Conservation (phyloP, 225 moss, liverwort and hornwort genomes). For the Lunularia cruciata region DNA sequence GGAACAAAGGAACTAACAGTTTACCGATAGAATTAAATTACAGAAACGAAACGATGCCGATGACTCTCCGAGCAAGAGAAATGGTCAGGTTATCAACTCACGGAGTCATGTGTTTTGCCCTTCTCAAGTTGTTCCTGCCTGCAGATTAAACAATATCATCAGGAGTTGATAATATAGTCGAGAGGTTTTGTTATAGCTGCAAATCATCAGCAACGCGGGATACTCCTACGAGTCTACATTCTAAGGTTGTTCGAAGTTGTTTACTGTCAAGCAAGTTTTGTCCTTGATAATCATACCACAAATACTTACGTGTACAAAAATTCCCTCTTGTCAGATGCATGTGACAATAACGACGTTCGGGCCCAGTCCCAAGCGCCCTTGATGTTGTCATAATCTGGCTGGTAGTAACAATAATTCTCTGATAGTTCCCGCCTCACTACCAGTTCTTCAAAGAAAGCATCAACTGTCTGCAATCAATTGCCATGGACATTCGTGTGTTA, state of each 20-base stretch:
- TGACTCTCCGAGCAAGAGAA: too few species aligned
- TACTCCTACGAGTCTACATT: too few species aligned
- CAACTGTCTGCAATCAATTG: constrained; percentile 51
- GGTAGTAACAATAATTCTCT: constrained; percentile 89
- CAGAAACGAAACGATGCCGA: too few species aligned
- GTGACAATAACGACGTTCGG: constrained; percentile 67
- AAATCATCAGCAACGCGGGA: too few species aligned
- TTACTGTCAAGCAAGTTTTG: too few species aligned
- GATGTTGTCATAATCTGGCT: constrained; percentile 90
- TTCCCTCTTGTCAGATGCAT: constrained; percentile 81
- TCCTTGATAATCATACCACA: too few species aligned
- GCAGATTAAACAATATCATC: constrained; percentile 29
- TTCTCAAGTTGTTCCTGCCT: constrained; percentile 75
- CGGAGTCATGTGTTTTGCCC: constrained; percentile 78
- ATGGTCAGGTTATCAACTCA: constrained; percentile 25
- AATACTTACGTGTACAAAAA: constrained; percentile 65
- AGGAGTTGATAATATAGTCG: too few species aligned
- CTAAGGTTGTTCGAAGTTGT: too few species aligned
- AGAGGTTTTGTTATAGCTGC: too few species aligned
- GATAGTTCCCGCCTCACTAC: constrained; percentile 83
- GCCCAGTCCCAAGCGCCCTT: constrained; percentile 98
- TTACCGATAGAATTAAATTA: too few species aligned
- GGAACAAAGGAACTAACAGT: too few species aligned
- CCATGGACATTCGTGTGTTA: too few species aligned
- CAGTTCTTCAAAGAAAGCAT: constrained; percentile 91